Evolutionary conservation across 305 asterid species (phyloP).

Genomic region (Fraxinus latifolia): DNA sequence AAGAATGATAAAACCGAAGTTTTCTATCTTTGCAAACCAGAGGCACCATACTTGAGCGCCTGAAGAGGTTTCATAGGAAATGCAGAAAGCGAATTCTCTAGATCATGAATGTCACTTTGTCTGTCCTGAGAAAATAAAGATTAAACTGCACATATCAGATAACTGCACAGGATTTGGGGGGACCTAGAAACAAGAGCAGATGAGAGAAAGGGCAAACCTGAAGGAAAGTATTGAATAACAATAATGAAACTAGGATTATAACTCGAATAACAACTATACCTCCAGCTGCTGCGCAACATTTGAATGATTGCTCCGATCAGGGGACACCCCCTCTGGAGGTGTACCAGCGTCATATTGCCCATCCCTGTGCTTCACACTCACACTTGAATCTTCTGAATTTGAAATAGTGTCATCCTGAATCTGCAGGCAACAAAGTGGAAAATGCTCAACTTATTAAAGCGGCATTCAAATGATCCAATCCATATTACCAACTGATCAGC

Average conservation of each 20-base stretch:
- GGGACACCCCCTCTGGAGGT: slow-evolving; percentile 35
- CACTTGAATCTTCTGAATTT: slow-evolving; percentile 49
- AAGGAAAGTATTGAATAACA: background rate
- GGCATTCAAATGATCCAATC: slow-evolving; percentile 1
- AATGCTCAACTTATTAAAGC: slow-evolving; percentile 11
- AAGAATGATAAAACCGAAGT: background rate
- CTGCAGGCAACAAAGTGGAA: slow-evolving; percentile 40
- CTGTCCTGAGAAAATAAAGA: slow-evolving; percentile 46
- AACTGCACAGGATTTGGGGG: background rate
- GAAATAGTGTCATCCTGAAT: slow-evolving; percentile 66
- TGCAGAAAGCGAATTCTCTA: slow-evolving; percentile 72
- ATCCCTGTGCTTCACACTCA: slow-evolving; percentile 39
- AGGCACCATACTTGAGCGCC: slow-evolving; percentile 71
- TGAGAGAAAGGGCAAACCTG: background rate
- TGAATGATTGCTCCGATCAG: slow-evolving; percentile 38
- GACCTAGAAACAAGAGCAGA: slow-evolving; percentile 4
- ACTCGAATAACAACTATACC: slow-evolving; percentile 34
- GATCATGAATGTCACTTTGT: slow-evolving; percentile 50
- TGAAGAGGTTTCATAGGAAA: slow-evolving; percentile 87
- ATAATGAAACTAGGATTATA: background rate
- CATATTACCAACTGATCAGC: slow-evolving; percentile 24
- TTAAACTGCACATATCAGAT: slow-evolving; percentile 18
- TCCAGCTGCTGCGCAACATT: slow-evolving; percentile 40
- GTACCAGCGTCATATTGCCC: slow-evolving; percentile 43
- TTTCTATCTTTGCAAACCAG: background rate